Evolutionary conservation across 108 stramenopile species (phyloP), one percentile per base, ranked within the genome.

Genomic region (Nitzschia sp.): DNA sequence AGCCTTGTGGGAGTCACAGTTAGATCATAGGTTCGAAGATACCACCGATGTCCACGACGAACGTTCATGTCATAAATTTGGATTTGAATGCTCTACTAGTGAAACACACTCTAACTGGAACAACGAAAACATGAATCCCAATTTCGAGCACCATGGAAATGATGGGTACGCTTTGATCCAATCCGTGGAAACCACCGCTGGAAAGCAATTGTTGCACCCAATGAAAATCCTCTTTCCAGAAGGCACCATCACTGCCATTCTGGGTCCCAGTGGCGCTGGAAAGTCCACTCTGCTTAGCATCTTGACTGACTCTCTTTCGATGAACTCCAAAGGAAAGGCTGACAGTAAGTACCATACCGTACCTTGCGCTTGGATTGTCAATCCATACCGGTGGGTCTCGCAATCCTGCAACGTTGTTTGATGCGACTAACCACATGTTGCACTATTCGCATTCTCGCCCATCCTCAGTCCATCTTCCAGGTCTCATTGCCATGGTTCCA

Each of bases 181-280:
- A 10, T 52, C 51, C 42, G 64, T 65, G 26, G 42, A 43, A 25
- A 65, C 64, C 48, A 65, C 22, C 7, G 44, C 25, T 52, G 57
- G 69, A 17, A 69, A 69, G 24, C 25, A 51, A 15, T 46, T 86
- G 24, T 54, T 86, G 44, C 66, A 80, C 19, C 51, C 52, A 25
- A 80, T 83, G 79, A 55, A 56, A 9, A 19, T 86, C 7, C 53
- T 78, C 41, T 69, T 83, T 44, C 85, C 85, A 14, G 77, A 71
- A 42, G 72, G 79, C 10, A 60, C 64, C 21, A 78, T 88, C 7
- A 74, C 80, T 11, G 83, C 79, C 3, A 87, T 87, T 53, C 29
- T 87, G 17, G 86, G 86, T 12, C 81, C 83, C 6, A 42, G 57
- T 39, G 83, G 79, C 19, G 71, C 70, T 43, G 86, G 86, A 14